Evolutionary conservation across 1,284 basidiomycete species (phyloP), one percentile per base, ranked within the genome.

Genomic region (Leccinum griseonigrum): DNA sequence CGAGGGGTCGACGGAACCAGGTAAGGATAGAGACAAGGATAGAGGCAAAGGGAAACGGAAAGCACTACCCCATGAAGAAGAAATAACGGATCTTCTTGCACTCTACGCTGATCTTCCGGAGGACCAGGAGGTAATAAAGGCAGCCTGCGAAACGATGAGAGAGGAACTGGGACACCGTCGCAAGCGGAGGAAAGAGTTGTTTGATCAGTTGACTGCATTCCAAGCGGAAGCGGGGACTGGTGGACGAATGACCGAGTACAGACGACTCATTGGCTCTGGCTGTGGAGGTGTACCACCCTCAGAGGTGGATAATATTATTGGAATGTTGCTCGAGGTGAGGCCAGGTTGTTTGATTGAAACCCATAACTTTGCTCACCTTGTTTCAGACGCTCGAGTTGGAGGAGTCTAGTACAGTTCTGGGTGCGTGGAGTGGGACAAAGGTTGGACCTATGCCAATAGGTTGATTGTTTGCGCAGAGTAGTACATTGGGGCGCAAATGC

Each of bases 141-240:
- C 79, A 66, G 83, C 82, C 60, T 90, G 88, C 71, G 85, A 88
- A 55, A 71, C 74, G 57, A 74, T 91, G 60, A 80, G 86, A 55
- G 83, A 82, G 65, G 89, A 93, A 65, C 79, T 96, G 26, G 77
- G 76, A 52, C 83, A 85, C 66, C 83, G 85, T 71, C 81, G 86
- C 60, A 86, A 85, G 72, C 84, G 87, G 68, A 83, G 92, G 69
- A 85, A 83, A 68, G 82, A 81, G 28, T 79, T 86, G 64, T 94
- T 96, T 68, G 87, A 88, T 53, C 83, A 87, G 64, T 78, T 92
- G 65, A 91, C 92, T 32, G 85, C 82, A 58, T 89, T 90, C 72
- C 92, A 94, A 73, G 90, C 92, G 18, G 93, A 95, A 76, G 88
- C 92, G 13, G 95, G 95, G 6, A 97, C 94, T 1, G 87, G 90